Evolutionary conservation across 306 rosid species (phyloP), one percentile per base, ranked within the genome.

Genomic region (Lotus japonicus): DNA sequence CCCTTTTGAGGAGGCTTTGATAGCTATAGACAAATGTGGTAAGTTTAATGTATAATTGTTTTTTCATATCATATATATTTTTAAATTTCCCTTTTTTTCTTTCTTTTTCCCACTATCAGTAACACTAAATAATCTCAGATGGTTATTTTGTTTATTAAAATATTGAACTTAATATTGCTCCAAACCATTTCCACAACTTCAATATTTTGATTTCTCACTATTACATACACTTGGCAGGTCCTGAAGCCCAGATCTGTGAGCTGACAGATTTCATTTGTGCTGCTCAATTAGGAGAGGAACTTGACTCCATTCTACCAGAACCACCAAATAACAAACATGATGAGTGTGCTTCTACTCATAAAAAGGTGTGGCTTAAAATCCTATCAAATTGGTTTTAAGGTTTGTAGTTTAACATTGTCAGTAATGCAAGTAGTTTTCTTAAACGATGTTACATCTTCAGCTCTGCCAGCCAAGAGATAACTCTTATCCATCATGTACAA

Each of bases 11-110:
- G 95, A 85, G 64, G 96, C 88, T 43, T 82, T 68, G 56, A 58
- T 48, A 31, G 95, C 95, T 52, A 70, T 87, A 9, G 85, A 87
- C 64, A 85, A 82, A 84, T 90, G 89, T 23, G 95, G 96, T 87
- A 70, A 4, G 39, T 42, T 21, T n/a, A 52, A 6, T 10, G 71
- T 60, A 44, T 55, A 28, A 41, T 66, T 41, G 28, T 53, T 28
- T 5, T n/a, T 63, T 5, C 3, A 6, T 11, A 44, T 54, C 12
- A 5, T 39, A 35, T 56, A 23, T n/a, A 9, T n/a, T 31, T 2
- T 16, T n/a, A 44, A 14, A 35, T 49, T 38, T 54, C 18, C 57
- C 48, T 17, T 28, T 43, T 12, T n/a, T 59, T 52, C 14, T 9
- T 49, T 43, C 14, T 9, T 41, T 62, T 54, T 53, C 17, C 35